Conservation (phyloP, 2,329 filamentous ascomycete species). For the Alternaria tenuissima region DNA sequence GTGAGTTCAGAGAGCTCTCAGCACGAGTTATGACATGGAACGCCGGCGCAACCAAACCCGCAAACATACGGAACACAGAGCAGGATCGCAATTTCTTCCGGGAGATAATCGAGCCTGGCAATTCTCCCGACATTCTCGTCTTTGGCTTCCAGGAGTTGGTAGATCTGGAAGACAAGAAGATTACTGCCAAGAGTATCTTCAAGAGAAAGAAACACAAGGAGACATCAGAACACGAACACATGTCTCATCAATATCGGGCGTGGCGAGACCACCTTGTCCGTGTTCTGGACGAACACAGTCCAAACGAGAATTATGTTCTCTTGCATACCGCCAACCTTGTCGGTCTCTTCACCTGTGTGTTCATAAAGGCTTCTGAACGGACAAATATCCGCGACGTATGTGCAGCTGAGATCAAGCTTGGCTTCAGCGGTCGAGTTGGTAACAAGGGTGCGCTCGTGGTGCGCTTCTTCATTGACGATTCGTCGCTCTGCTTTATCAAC, state of each 20-base stretch:
- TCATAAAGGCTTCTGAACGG: constrained; percentile 83
- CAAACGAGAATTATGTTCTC: constrained; percentile 79
- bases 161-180: constrained; percentile 95
- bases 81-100: constrained; percentile 80
- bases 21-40: constrained; percentile 94
- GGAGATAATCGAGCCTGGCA: constrained; percentile 77
- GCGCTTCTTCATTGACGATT: constrained; percentile 93
- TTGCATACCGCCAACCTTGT: constrained; percentile 91
- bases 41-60: constrained; percentile 92
- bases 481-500: constrained; percentile 94
- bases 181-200: constrained; percentile 94
- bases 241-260: constrained; percentile 96
- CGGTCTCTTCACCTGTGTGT: constrained; percentile 94
- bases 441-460: constrained; percentile 95
- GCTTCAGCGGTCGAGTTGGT: constrained; percentile 92
- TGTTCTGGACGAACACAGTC: constrained; percentile 83
- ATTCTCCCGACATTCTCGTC: constrained; percentile 85
- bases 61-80: constrained; percentile 74
- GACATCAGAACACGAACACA: constrained; percentile 81
- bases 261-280: constrained; percentile 92
- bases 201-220: constrained; percentile 82
- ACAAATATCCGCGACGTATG: constrained; percentile 79
- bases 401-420: constrained; percentile 88
- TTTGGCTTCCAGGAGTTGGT: constrained; percentile 99
- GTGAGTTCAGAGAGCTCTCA: constrained; percentile 81